Conservation (phyloP, 345 rosid genomes). For the Melastoma malabathricum region DNA sequence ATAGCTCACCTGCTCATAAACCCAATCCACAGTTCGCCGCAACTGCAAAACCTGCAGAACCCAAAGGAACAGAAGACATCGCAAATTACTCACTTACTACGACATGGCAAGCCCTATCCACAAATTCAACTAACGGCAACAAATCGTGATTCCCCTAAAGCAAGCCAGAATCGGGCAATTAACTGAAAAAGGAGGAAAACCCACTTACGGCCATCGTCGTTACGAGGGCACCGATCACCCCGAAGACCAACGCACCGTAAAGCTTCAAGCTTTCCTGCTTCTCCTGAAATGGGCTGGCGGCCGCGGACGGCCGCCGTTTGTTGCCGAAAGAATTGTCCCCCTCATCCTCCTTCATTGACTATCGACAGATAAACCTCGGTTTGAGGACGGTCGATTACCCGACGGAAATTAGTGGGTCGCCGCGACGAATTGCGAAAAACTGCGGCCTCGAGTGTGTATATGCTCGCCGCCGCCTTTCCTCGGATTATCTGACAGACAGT, state of each 20-base stretch:
- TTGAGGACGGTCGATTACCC: no score
- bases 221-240: constrained; percentile 9
- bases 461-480: no score
- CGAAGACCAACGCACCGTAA: constrained; percentile 10
- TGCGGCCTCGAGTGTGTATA: no score
- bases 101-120: not conserved
- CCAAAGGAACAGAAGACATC: not conserved
- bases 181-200: not conserved
- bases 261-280: constrained; percentile 11
- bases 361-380: no score
- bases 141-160: no score
- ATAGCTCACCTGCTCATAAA: constrained; percentile 14
- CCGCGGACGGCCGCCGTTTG: constrained; percentile 4
- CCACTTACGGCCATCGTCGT: constrained; percentile 11
- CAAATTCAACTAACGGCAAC: not conserved
- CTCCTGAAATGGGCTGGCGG: constrained; percentile 1
- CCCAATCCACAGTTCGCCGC: constrained; percentile 66
- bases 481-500: no score
- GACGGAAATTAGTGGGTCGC: no score
- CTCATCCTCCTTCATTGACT: constrained; percentile 3
- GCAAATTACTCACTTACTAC: not conserved
- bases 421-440: no score
- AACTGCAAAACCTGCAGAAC: constrained; percentile 64
- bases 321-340: not conserved
- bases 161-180: not conserved